Conservation (phyloP, 305 asterid species). For the Galium porrigens region DNA sequence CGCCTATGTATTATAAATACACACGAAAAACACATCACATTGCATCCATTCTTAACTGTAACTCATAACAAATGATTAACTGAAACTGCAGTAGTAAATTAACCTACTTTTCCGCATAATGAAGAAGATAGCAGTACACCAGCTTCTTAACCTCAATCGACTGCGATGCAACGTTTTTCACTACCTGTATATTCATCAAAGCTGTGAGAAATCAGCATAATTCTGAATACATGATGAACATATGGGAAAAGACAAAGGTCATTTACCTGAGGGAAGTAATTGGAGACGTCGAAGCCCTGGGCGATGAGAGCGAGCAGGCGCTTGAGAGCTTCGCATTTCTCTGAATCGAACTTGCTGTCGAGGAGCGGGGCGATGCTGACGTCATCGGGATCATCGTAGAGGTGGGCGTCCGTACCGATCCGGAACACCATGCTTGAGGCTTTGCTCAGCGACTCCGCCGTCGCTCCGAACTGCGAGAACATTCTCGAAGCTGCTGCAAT, state of each 20-base stretch:
- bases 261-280: constrained; percentile 70
- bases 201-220: neutral
- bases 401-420: constrained; percentile 93
- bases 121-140: constrained; percentile 79
- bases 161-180: constrained; percentile 88
- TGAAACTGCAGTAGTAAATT: neutral
- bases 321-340: constrained; percentile 90
- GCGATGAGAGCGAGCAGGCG: constrained; percentile 88
- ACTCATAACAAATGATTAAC: neutral
- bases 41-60: neutral
- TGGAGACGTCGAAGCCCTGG: constrained; percentile 76
- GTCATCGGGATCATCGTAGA: constrained; percentile 92
- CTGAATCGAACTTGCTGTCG: constrained; percentile 81
- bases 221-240: neutral
- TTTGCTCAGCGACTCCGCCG: constrained; percentile 75
- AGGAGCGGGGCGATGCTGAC: constrained; percentile 75
- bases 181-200: constrained; percentile 44
- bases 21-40: neutral
- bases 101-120: constrained; percentile 79
- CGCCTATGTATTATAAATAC: constrained; percentile 36
- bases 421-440: constrained; percentile 82
- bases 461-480: constrained; percentile 9
- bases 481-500: neutral
- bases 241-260: neutral
- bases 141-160: constrained; percentile 90